phyloP scores from a whole-genome alignment of 208 protist genomes.

The Trypanosoma cruzi region DNA sequence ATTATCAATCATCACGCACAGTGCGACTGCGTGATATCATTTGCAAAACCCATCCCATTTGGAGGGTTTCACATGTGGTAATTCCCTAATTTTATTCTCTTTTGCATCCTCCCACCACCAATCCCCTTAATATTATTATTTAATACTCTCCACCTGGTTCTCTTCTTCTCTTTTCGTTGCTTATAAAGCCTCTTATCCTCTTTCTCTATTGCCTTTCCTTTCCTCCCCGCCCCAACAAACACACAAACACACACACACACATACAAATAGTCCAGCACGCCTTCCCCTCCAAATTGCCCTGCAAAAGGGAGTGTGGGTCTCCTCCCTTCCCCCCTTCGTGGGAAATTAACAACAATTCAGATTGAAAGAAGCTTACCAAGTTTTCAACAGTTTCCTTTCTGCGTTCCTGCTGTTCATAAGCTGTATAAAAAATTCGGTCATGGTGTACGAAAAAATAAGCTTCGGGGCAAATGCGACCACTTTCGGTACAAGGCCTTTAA shows the following conservation, averaged over 20 bases:
- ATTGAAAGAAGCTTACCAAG: background rate
- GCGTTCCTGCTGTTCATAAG: conserved; percentile 29
- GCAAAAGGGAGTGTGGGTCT: too few relatives aligned
- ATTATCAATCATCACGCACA: too few relatives aligned
- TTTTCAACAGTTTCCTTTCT: too few relatives aligned
- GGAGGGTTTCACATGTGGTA: too few relatives aligned
- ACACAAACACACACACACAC: background rate
- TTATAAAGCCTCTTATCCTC: background rate
- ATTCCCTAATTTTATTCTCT: too few relatives aligned
- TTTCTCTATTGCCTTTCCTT: background rate
- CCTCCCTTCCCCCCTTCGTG: background rate
- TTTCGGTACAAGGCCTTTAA: conserved; percentile 92
- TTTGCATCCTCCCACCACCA: too few relatives aligned
- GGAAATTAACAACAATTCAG: background rate
- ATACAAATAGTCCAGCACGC: background rate
- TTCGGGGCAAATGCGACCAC: conserved; percentile 80
- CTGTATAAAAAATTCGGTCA: conserved; percentile 81
- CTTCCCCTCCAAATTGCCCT: too few relatives aligned
- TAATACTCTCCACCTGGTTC: background rate
- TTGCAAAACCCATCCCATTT: too few relatives aligned
- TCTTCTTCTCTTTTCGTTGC: background rate
- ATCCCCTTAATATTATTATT: too few relatives aligned
- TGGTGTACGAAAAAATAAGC: conserved; percentile 87
- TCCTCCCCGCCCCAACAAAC: background rate
- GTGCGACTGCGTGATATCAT: too few relatives aligned